Evolutionary conservation across 352 stramenopile genomes (phyloP), one percentile per base, ranked within the genome.

Genomic region (Globisporangium acanthophoron): DNA sequence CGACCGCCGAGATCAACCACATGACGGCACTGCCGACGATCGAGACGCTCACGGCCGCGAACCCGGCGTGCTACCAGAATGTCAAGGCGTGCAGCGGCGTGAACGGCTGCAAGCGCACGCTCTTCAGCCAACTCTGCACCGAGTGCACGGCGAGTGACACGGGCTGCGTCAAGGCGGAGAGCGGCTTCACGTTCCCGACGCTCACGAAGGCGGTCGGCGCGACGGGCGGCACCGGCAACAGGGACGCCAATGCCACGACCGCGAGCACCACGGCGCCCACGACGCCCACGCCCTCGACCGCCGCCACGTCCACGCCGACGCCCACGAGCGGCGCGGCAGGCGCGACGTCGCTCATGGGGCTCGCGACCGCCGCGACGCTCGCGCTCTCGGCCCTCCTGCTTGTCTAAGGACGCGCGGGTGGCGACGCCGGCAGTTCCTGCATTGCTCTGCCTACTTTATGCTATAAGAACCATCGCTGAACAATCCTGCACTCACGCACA

Each of bases 11-110:
- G 5, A 54, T 51, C 46, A 5, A 8, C 9, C 53, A 49, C 24
- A 84, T 91, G 61, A 55, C 72, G 46, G n/a, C 67, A 12, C 67
- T 92, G 13, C 76, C 78, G 33, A 79, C 62, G 0, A 49, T 80
- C 35, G 59, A 58, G 0, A 53, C 71, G 20, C 73, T 92, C 40
- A 65, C 67, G 0, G 60, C 56, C 1, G 56, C 56, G 13, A 91
- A 92, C 57, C 80, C 78, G 3, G 54, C 68, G 58, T 91, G 80
- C 62, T 92, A 88, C 60, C 48, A 73, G 40, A 92, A 88, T 56
- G 62, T 81, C 20, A 71, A 76, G 37, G 59, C 55, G 47, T 91
- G 80, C 50, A 65, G 58, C n/a, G 72, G 71, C 9, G 20, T 59
- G 29, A 69, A 73, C 51, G 80, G 82, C 52, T 92, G 82, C 67